phyloP scores from a whole-genome alignment of 805 yeast species.

The Yarrowia sp. region DNA sequence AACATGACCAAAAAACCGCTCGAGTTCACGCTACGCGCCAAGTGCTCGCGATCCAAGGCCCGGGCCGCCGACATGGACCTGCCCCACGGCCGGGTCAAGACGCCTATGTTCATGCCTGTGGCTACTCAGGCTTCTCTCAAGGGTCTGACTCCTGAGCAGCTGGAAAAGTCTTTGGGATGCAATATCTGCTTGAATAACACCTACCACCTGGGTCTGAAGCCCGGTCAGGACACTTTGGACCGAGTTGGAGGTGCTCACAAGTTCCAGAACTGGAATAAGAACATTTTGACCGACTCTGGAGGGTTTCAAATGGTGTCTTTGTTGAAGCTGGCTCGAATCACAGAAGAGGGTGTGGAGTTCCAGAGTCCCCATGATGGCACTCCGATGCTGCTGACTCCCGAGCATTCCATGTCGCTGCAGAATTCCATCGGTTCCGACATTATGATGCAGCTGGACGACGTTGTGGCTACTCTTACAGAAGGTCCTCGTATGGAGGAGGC shows the following conservation, averaged over 20 bases:
- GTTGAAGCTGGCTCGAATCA: slow-evolving; percentile 45
- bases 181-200: slow-evolving; percentile 45
- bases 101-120: slow-evolving; percentile 50
- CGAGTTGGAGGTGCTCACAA: slow-evolving; percentile 45
- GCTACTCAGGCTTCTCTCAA: slow-evolving; percentile 48
- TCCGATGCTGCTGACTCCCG: slow-evolving; percentile 47
- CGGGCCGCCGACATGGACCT: slow-evolving; percentile 43
- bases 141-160: slow-evolving; percentile 45
- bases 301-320: slow-evolving; percentile 49
- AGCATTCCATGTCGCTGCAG: slow-evolving; percentile 46
- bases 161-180: slow-evolving; percentile 40
- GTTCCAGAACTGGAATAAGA: slow-evolving; percentile 43
- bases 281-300: slow-evolving; percentile 46
- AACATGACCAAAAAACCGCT: slow-evolving; percentile 35
- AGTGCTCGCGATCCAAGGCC: slow-evolving; percentile 44
- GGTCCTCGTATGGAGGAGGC: slow-evolving; percentile 48
- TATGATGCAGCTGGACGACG: slow-evolving; percentile 49
- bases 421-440: slow-evolving; percentile 46
- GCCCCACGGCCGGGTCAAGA: slow-evolving; percentile 44
- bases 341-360: slow-evolving; percentile 47
- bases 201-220: slow-evolving; percentile 45
- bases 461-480: slow-evolving; percentile 44
- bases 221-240: slow-evolving; percentile 44
- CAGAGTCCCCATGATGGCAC: slow-evolving; percentile 46
- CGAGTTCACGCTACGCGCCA: slow-evolving; percentile 42